Base-by-base conservation (phyloP, 768 basidiomycete species). In the Suillus spraguei region DNA sequence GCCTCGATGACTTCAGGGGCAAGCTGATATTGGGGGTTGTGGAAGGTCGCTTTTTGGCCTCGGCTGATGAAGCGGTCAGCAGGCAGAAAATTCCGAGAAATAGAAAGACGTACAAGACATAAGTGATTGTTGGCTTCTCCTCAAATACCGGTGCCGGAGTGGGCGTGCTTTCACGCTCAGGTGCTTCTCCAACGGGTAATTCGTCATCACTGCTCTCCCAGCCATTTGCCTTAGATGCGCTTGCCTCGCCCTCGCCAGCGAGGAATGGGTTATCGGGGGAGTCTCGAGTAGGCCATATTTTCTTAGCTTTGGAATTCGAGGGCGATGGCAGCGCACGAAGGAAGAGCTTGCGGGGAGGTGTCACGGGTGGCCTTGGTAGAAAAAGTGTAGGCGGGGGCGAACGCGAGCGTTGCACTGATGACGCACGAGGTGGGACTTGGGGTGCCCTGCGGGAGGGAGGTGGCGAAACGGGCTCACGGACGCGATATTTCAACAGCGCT, bases 251-350 rank as follows among this genome's bases (percentile, higher is more conserved):
- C 28, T 81, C 78, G 1, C 81, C 81, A 32, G 75, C 77, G 13
- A 91, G 79, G 79, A 92, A 91, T 0, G 90, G 90, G 63, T 91
- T 91, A 65, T 87, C 81, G 1, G 88, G 89, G 4, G 89, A 88
- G 72, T 90, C 88, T 20, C 86, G 84, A 62, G 76, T 73, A 49
- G 80, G 76, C 60, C 69, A 69, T 46, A 72, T 72, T 66, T 71
- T 66, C 61, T 71, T 78, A 17, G 71, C 70, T 56, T 77, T 78
- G 1, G 80, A 71, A 8, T 82, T 81, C 33, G 60, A 60, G 4
- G 66, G 62, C 14, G 71, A 71, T 20, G 70, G 69, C 2, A 69
- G 61, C 24, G 64, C 60, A 41, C 65, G 72, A 59, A 73, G 66
- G 17, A 75, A 63, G 1, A 71, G 54, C 36, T 33, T 71, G 44